phyloP scores from a whole-genome alignment of 305 asterid species.

The Andrographis paniculata region DNA sequence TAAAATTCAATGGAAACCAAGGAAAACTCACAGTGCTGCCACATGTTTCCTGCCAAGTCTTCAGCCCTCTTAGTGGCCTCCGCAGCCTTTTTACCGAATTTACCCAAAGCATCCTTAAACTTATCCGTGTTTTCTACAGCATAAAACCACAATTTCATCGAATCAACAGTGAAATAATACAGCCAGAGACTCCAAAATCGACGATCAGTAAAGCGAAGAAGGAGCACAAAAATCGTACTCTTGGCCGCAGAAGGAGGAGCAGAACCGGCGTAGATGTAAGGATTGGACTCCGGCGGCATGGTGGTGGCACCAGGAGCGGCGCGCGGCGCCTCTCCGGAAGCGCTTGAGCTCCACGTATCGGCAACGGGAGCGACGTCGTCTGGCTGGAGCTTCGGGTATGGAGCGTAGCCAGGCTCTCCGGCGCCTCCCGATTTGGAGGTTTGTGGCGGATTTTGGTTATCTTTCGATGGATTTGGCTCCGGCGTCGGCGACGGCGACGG shows the following conservation, averaged over 20 bases:
- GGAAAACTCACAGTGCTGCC: constrained; percentile 79
- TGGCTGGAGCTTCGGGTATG: constrained; percentile 72
- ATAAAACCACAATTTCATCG: not conserved
- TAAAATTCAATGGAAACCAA: not conserved
- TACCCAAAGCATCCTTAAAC: constrained; percentile 65
- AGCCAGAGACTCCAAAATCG: not conserved
- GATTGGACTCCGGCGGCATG: constrained; percentile 78
- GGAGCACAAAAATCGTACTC: constrained; percentile 25
- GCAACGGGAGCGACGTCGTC: constrained; percentile 57
- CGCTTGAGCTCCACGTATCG: constrained; percentile 46
- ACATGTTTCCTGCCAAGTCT: constrained; percentile 86
- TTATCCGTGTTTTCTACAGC: constrained; percentile 57
- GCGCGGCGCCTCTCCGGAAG: constrained; percentile 17
- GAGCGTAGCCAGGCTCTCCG: constrained; percentile 43
- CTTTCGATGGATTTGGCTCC: too few species aligned
- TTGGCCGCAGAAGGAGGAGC: constrained; percentile 43
- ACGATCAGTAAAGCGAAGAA: not conserved
- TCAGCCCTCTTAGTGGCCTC: constrained; percentile 83
- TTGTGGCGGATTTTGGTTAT: too few species aligned
- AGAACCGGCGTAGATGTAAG: constrained; percentile 56
- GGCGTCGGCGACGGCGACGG: too few species aligned
- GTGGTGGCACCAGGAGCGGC: constrained; percentile 38
- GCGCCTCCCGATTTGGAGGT: not conserved
- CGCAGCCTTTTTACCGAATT: constrained; percentile 81
- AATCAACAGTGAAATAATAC: not conserved